Base-by-base conservation (phyloP, 202 grass and related monocot species). In the Setaria italica region DNA sequence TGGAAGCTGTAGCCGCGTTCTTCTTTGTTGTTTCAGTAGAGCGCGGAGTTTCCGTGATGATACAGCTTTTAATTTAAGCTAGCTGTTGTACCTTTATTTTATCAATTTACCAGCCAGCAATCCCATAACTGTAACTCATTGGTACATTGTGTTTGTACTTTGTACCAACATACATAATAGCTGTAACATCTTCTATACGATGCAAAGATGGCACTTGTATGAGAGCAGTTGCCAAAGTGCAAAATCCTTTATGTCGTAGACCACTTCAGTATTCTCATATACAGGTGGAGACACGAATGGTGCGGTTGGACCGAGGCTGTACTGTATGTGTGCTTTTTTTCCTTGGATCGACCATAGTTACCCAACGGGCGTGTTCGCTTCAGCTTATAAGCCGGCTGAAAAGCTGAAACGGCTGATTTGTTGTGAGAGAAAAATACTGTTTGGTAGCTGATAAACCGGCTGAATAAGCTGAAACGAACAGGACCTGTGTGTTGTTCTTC, bases 21-120 rank as follows among this genome's bases (percentile, higher is more conserved):
- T 57, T 48, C 66, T 19, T 72, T 78, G 39, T 46, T 46, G 34
- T 78, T 77, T 80, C 71, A 30, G 32, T 25, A 2, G 67, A 76
- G 78, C 32, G 66, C 9, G 16, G 60, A 58, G 63, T 75, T 67
- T 76, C 70, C 54, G 80, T 16, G 81, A 70, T 84, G 81, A 76
- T 59, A 25, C 70, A 88, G 47, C 81, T 81, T 25, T 25, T 88
- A 85, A 67, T 85, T 91, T 84, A 71, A 82, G 48, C 41, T 81
- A 72, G 89, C 72, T 77, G 77, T 59, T 87, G 60, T 82, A 57
- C 39, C 56, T 46, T 72, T 46, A 20, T 59, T 88, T 80, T 65
- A 84, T 55, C 59, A 76, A 85, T 85, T 82, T 72, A 76, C 66
- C 57, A 45, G 56, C 32, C 65, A 85, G 71, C 57, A 13, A 34